phyloP scores from a whole-genome alignment of 2,329 filamentous ascomycete genomes.

The Beauveria brongniartii region DNA sequence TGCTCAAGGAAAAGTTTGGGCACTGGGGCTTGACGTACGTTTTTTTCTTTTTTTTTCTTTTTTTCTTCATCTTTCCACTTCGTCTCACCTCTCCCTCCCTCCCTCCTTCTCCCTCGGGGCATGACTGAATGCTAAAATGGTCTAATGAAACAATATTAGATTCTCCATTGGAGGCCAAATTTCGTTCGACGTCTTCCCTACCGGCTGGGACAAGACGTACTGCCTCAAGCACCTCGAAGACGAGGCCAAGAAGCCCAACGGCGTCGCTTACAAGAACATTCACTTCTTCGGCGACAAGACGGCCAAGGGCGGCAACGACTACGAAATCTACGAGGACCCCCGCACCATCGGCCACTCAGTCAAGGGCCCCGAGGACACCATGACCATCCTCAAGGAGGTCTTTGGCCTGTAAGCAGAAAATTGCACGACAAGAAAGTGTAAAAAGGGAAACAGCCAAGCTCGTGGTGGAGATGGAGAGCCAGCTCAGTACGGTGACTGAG shows the following conservation, averaged over 20 bases:
- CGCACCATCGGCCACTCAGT: constrained; percentile 83
- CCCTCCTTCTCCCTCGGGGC: not conserved
- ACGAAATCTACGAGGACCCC: constrained; percentile 79
- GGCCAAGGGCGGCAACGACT: constrained; percentile 84
- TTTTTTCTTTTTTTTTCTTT: too few relatives aligned
- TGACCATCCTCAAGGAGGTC: constrained; percentile 68
- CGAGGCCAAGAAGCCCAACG: constrained; percentile 62
- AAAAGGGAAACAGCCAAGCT: not conserved
- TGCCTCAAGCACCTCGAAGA: constrained; percentile 80
- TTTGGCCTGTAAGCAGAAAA: constrained; percentile 52
- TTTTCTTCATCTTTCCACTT: not conserved
- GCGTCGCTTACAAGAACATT: constrained; percentile 73
- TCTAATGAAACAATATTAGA: not conserved
- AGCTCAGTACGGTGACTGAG: not conserved
- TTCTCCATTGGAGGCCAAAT: constrained; percentile 96
- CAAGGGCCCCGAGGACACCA: constrained; percentile 72
- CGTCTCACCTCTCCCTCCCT: not conserved
- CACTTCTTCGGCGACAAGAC: constrained; percentile 99
- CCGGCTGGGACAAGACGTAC: constrained; percentile 98
- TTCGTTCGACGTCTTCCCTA: constrained; percentile 96
- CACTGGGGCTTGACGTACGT: constrained; percentile 77
- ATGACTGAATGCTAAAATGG: not conserved
- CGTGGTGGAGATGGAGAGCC: not conserved
- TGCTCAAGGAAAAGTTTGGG: constrained; percentile 71
- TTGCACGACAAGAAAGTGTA: too few relatives aligned